Base-by-base conservation (phyloP, 768 basidiomycete species). In the Pleurotus tuber-regium region DNA sequence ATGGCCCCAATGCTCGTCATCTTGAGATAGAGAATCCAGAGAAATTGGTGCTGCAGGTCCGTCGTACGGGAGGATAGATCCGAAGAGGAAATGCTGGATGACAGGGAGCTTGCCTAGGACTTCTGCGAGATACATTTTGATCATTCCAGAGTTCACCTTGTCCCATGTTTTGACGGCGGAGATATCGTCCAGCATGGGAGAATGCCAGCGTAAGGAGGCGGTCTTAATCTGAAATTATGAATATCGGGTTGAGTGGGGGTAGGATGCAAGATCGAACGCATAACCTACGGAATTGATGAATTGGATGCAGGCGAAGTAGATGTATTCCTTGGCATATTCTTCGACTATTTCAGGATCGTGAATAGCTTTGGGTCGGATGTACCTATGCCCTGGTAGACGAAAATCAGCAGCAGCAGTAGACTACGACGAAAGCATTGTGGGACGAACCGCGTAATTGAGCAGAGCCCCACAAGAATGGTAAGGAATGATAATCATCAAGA, bases 181-280 rank as follows among this genome's bases (percentile, higher is more conserved):
- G 50, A 98, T 98, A 62, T 98, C 96, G 66, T 98, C 92, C 5
- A 99, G 80, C 96, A 99, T 98, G 1, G 96, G 96, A 0, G 93
- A 97, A 70, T 99, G 96, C 96, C 96, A 99, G 46, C 93, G 80
- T 0, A 98, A 76, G 0, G 94, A 94, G 0, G 95, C 94, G 0
- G 94, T 92, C 65, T 98, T 98, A 57, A 98, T 92, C 91, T 95
- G 55, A 10, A 23, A 24, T n/a, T n/a, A n/a, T n/a, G n/a, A n/a
- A n/a, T n/a, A n/a, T n/a, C n/a, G n/a, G n/a, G n/a, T n/a, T n/a
- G n/a, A n/a, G n/a, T n/a, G n/a, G 16, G 11, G 10, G 21, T 9
- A 16, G 14, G 16, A 40, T 3, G 18, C 26, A 7, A 8, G 21
- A 23, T 6, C 14, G 14, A n/a, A 50, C 43, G 2, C 29, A 23